Conservation (phyloP, 2,329 filamentous ascomycete genomes). For the Xenoacremonium recifei region DNA sequence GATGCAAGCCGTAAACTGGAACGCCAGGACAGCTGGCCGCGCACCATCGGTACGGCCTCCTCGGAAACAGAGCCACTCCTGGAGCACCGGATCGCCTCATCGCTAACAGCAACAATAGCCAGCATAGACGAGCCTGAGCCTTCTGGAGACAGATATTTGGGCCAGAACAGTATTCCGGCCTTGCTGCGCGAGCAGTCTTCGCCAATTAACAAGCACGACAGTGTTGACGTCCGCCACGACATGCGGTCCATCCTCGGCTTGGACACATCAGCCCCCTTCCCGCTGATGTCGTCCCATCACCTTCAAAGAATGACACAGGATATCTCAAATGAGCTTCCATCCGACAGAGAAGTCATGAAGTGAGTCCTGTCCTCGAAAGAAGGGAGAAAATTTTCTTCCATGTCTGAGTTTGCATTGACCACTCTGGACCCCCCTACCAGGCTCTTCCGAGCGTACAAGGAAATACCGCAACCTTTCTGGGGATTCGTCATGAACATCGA, state of each 20-base stretch:
- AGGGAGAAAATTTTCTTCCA: not conserved
- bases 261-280: slow-evolving; percentile 65
- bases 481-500: slow-evolving; percentile 66
- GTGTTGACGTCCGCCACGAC: slow-evolving; percentile 59
- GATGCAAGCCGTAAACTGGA: slow-evolving; percentile 34
- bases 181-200: slow-evolving; percentile 61
- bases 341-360: slow-evolving; percentile 67
- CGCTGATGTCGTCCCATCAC: slow-evolving; percentile 63
- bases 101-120: slow-evolving; percentile 32
- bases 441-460: slow-evolving; percentile 64
- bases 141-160: slow-evolving; percentile 59
- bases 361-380: slow-evolving; percentile 43
- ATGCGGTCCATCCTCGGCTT: slow-evolving; percentile 66
- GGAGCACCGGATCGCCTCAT: slow-evolving; percentile 12
- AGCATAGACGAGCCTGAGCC: slow-evolving; percentile 53
- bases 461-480: slow-evolving; percentile 67
- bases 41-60: slow-evolving; percentile 38
- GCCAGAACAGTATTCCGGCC: slow-evolving; percentile 68
- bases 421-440: slow-evolving; percentile 37
- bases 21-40: slow-evolving; percentile 42
- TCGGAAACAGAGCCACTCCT: slow-evolving; percentile 1
- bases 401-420: too few species aligned
- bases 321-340: slow-evolving; percentile 60
- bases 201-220: slow-evolving; percentile 49
- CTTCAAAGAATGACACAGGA: slow-evolving; percentile 59